phyloP scores from a whole-genome alignment of 352 stramenopile species.

The Phytophthora lateralis region DNA sequence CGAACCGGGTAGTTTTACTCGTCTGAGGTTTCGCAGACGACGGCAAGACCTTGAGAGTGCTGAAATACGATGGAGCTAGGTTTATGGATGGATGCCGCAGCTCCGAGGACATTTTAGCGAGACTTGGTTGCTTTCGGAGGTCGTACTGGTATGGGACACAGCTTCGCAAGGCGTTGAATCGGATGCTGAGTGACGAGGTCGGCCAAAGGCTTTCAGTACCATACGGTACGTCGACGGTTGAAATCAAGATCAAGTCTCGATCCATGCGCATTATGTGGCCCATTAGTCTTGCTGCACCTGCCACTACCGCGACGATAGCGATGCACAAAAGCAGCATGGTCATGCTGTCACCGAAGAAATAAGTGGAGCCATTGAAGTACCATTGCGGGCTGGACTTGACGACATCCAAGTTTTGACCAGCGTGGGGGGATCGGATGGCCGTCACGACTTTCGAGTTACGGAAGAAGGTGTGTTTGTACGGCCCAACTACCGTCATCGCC shows the following conservation, averaged over 20 bases:
- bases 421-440: neutral
- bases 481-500: conserved; percentile 36
- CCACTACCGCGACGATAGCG: conserved; percentile 1
- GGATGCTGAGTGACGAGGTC: conserved; percentile 20
- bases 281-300: conserved; percentile 1
- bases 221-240: conserved; percentile 7
- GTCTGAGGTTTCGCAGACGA: neutral
- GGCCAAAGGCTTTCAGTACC: conserved; percentile 26
- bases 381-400: conserved; percentile 4
- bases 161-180: conserved; percentile 18
- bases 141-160: neutral
- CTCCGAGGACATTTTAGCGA: conserved; percentile 4
- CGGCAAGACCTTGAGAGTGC: neutral
- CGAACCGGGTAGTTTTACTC: too few relatives aligned
- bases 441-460: conserved; percentile 1
- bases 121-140: neutral
- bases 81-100: neutral
- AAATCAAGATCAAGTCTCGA: conserved; percentile 9
- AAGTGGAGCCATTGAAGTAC: conserved; percentile 21
- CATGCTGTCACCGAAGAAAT: conserved; percentile 19
- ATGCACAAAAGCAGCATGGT: conserved; percentile 23
- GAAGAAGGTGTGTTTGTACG: conserved; percentile 30
- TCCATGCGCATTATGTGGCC: neutral
- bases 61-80: neutral
- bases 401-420: conserved; percentile 4